A percentile compares a stretch with the other conserved stretches of the same genome.
These are phyloP conservation scores for Leccinum truebloodii DNA, from an alignment of 768 basidiomycete genomes.

Conservation along the genomic window DNA sequence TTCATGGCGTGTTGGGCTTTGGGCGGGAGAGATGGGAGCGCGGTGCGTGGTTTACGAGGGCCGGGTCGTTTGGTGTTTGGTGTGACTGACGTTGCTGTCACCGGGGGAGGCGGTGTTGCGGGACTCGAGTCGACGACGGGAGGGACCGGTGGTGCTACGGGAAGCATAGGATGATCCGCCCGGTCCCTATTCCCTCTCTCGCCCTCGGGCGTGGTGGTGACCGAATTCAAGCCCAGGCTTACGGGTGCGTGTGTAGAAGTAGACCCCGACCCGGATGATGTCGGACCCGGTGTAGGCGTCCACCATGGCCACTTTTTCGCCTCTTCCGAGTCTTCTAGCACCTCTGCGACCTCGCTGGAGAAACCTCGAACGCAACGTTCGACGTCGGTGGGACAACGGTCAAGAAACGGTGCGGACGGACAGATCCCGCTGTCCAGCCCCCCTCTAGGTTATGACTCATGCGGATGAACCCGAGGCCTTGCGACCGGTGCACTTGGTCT, in stretches of 20 bases:
- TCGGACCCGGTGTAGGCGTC: slow-evolving; percentile 20
- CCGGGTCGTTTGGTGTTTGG: slow-evolving; percentile 47
- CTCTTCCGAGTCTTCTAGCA: slow-evolving; percentile 70
- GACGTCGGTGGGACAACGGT: not conserved
- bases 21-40: slow-evolving; percentile 53
- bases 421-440: slow-evolving; percentile 1
- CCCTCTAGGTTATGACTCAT: not conserved
- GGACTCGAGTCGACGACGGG: not conserved
- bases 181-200: no score
- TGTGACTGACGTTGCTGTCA: not conserved
- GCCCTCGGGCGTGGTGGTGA: not conserved
- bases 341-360: slow-evolving; percentile 70
- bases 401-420: slow-evolving; percentile 2
- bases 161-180: not conserved
- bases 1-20: slow-evolving; percentile 63
- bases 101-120: not conserved
- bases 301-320: slow-evolving; percentile 75
- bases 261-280: slow-evolving; percentile 2
- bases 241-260: not conserved
- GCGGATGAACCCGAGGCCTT: not conserved
- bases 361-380: not conserved
- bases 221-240: not conserved
- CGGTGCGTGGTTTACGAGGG: slow-evolving; percentile 64
- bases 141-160: not conserved
- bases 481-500: slow-evolving; percentile 13